Conservation (phyloP, 306 rosid species). For the Styphnolobium japonicum region DNA sequence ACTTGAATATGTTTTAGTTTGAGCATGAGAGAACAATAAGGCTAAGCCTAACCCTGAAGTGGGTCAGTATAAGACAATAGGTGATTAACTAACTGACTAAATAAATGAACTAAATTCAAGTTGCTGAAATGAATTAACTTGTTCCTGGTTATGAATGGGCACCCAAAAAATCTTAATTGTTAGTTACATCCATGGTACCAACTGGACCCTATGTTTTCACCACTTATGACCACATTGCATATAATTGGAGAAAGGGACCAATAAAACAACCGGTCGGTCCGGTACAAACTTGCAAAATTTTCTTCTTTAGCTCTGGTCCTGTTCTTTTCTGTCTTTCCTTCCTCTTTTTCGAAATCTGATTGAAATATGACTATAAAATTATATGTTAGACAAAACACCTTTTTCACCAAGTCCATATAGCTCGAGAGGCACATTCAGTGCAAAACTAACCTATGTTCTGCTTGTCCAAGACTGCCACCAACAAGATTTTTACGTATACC, state of each 20-base stretch:
- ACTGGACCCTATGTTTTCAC: background rate
- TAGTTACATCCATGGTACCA: background rate
- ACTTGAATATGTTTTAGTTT: background rate
- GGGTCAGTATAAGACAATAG: background rate
- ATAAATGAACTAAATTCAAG: background rate
- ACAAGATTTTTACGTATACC: background rate
- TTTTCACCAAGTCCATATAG: background rate
- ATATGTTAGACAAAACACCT: background rate
- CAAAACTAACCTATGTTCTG: background rate
- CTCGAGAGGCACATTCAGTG: background rate
- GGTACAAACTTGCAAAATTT: background rate
- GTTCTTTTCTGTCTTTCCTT: background rate
- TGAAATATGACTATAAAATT: background rate
- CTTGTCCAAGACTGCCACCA: slow-evolving; percentile 6
- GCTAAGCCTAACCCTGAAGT: background rate
- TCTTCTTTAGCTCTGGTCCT: background rate
- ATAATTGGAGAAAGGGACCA: background rate
- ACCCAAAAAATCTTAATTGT: background rate
- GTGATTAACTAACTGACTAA: background rate
- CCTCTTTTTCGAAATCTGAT: background rate
- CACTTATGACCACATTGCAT: slow-evolving; percentile 9
- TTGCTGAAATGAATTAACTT: background rate
- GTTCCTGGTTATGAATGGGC: background rate
- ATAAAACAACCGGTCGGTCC: background rate
- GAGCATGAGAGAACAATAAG: background rate